These are phyloP conservation scores for Gynandropsis gynandra DNA, from an alignment of 345 rosid species.

Conservation along the genomic window DNA sequence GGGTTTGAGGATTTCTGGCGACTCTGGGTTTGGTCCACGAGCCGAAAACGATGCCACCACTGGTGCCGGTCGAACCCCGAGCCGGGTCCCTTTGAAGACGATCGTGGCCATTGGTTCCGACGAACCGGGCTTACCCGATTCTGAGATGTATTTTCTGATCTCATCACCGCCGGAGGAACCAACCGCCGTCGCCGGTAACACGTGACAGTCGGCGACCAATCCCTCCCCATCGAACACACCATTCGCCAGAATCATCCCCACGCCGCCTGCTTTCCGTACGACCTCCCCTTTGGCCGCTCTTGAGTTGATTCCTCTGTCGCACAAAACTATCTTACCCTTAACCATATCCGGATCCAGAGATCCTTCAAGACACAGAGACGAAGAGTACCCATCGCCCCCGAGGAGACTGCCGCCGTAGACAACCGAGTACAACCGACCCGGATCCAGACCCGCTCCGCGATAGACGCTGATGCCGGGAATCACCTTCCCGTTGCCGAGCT, in stretches of 20 bases:
- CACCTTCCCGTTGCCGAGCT: conserved; percentile 55
- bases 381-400: conserved; percentile 63
- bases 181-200: conserved; percentile 69
- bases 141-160: conserved; percentile 51
- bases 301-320: conserved; percentile 84
- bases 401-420: conserved; percentile 60
- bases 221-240: conserved; percentile 91
- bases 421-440: conserved; percentile 53
- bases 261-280: conserved; percentile 71
- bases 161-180: conserved; percentile 68
- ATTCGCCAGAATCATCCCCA: conserved; percentile 88
- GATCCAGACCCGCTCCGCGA: conserved; percentile 48
- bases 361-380: conserved; percentile 76
- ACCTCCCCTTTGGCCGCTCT: conserved; percentile 83
- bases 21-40: conserved; percentile 74
- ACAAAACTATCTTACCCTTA: conserved; percentile 65
- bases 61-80: conserved; percentile 67
- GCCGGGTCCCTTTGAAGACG: conserved; percentile 65
- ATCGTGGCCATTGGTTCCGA: conserved; percentile 59
- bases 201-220: conserved; percentile 82
- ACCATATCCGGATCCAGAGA: conserved; percentile 56
- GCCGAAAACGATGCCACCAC: conserved; percentile 89
- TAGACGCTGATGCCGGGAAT: conserved; percentile 66
- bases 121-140: conserved; percentile 28
- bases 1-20: conserved; percentile 77